Base-by-base conservation (phyloP, 192 early-diverging fungal species). In the Backusella psychrophila region DNA sequence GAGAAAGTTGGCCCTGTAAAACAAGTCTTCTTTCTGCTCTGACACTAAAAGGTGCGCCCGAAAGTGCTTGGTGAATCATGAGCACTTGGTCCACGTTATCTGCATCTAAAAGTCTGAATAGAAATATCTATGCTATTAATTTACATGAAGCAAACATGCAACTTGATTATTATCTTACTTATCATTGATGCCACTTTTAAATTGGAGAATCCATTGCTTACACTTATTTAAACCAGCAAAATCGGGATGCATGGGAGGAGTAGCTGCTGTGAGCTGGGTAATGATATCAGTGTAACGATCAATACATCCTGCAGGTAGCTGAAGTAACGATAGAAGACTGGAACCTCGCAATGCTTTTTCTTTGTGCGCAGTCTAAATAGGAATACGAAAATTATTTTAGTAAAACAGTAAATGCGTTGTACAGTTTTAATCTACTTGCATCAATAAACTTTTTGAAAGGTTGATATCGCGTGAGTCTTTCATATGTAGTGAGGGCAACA, bases 381-480 rank as follows among this genome's bases (percentile, higher is more conserved):
- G 36, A 74, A 74, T 49, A 69, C 34, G 33, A 42, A 46, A 75
- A 34, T 26, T 35, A 53, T 68, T 38, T n/a, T 39, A 49, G 42
- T 21, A 39, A 41, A 29, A 17, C 23, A 21, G 14, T 26, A 66
- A 41, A 21, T 38, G 8, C n/a, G 38, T 26, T 36, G 39, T 39
- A 71, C 69, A 71, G 34, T 72, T 59, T 66, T 65, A 69, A 38
- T 52, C 68, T 52, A 21, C 56, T 72, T 76, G 75, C 81, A 78
- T 82, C 81, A 19, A 82, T 46, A 46, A 78, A 82, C 65, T 82
- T 82, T 49, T 76, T 72, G 56, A 82, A 82, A 5, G 81, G 71
- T 6, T 38, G 53, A 5, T 73, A 78, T 42, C 74, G 46, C 19
- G 35, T 42, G 17, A 82, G 38, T 17, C 77, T 14, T 33, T 78